Percentiles rank a stretch among this genome's conserved stretches.
Evolutionary conservation across 2,329 filamentous ascomycete species (phyloP).

Genomic region (Annulohypoxylon truncatum): DNA sequence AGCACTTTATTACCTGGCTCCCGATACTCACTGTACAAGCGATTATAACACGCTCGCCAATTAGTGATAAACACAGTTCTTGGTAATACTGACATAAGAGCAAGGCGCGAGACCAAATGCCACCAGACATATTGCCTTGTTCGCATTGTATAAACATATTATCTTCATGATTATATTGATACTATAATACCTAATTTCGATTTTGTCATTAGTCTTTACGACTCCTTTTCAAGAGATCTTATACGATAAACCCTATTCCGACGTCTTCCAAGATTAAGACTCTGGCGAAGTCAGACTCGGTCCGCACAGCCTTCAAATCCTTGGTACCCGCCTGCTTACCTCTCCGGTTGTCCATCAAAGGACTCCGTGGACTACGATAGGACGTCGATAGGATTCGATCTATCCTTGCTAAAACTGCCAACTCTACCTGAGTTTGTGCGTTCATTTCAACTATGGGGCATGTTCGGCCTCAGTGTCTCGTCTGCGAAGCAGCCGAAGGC

Average conservation of each 20-base stretch:
- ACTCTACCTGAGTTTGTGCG: not conserved
- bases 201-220: not conserved
- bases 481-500: conserved; percentile 62
- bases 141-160: not conserved
- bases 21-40: not conserved
- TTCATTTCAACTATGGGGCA: conserved; percentile 41
- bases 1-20: not conserved
- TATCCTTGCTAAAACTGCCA: not conserved
- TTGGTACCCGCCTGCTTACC: not conserved
- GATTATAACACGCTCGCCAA: not conserved
- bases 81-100: not conserved
- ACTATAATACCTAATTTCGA: not conserved
- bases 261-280: not conserved
- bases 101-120: not conserved
- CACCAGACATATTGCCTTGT: not conserved
- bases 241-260: not conserved
- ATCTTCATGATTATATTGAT: not conserved
- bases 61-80: not conserved
- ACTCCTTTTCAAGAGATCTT: not conserved
- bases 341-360: too few species aligned
- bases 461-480: conserved; percentile 56
- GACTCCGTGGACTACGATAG: not conserved
- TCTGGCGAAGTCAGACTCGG: not conserved
- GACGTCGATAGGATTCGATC: not conserved
- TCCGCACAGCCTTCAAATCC: not conserved